phyloP scores from a whole-genome alignment of 257 asterid genomes.

The Paulownia fortunei region DNA sequence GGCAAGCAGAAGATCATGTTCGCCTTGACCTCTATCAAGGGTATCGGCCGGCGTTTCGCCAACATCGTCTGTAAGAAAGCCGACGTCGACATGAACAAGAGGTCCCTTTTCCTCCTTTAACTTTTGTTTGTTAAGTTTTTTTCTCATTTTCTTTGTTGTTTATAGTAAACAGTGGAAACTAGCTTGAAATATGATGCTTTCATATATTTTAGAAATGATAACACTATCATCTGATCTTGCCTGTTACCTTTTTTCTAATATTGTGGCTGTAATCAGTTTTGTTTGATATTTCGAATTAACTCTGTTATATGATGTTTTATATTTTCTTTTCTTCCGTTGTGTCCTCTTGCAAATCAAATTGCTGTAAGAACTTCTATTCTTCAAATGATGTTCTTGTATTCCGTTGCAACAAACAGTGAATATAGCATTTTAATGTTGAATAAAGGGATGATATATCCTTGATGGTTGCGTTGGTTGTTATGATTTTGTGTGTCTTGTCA shows the following conservation, averaged over 20 bases:
- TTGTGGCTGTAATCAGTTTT: neutral
- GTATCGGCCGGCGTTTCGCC: constrained; percentile 96
- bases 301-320: neutral
- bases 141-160: neutral
- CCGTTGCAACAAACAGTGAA: neutral
- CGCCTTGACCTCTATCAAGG: constrained; percentile 94
- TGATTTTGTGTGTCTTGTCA: neutral
- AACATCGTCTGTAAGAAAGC: constrained; percentile 93
- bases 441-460: neutral
- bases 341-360: neutral
- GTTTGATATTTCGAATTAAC: neutral
- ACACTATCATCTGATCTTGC: neutral
- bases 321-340: neutral
- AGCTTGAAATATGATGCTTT: neutral
- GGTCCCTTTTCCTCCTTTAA: constrained; percentile 38
- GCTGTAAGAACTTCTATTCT: neutral
- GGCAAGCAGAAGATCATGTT: constrained; percentile 98
- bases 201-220: neutral
- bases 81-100: constrained; percentile 92
- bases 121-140: neutral
- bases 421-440: neutral
- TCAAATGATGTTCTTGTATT: neutral
- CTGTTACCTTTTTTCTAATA: neutral
- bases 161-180: neutral
- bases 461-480: neutral